Conservation (phyloP, 805 yeast genomes). For the Blastobotrys robertii region DNA sequence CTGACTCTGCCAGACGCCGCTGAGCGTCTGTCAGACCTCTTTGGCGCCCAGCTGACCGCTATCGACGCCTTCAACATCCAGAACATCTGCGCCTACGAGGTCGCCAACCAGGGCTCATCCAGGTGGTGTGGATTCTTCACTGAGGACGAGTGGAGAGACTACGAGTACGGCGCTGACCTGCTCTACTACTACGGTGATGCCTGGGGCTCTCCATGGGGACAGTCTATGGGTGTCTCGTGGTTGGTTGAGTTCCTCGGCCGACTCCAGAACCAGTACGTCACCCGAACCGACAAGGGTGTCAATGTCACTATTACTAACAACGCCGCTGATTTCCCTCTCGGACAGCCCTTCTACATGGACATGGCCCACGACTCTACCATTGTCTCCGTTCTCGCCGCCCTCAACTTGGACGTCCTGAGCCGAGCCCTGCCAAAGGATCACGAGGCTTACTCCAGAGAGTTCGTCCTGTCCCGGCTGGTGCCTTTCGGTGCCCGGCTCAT, state of each 20-base stretch:
- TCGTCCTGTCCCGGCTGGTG: slow-evolving; percentile 30
- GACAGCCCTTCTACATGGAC: slow-evolving; percentile 50
- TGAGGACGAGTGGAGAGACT: slow-evolving; percentile 22
- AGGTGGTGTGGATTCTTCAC: slow-evolving; percentile 28
- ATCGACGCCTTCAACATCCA: slow-evolving; percentile 35
- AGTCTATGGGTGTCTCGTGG: slow-evolving; percentile 52
- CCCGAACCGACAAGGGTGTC: slow-evolving; percentile 41
- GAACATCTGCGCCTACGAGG: slow-evolving; percentile 41
- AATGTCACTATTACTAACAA: slow-evolving; percentile 33
- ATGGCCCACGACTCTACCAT: slow-evolving; percentile 71
- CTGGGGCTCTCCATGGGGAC: slow-evolving; percentile 49
- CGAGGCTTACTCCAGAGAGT: slow-evolving; percentile 32
- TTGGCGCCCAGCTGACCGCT: slow-evolving; percentile 33
- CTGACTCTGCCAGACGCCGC: slow-evolving; percentile 18
- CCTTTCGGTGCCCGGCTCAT: slow-evolving; percentile 34
- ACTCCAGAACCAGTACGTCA: slow-evolving; percentile 39
- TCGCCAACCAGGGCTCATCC: slow-evolving; percentile 38
- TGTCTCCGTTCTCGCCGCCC: slow-evolving; percentile 49
- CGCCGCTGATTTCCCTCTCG: slow-evolving; percentile 30
- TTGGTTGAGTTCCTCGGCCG: slow-evolving; percentile 34
- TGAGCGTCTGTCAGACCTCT: slow-evolving; percentile 14
- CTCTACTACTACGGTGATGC: slow-evolving; percentile 52
- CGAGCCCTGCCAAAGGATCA: slow-evolving; percentile 36
- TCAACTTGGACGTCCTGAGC: slow-evolving; percentile 40
- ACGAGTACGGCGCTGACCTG: slow-evolving; percentile 38